Conservation (phyloP, 352 stramenopile genomes). For the Phytophthora ohioensis region DNA sequence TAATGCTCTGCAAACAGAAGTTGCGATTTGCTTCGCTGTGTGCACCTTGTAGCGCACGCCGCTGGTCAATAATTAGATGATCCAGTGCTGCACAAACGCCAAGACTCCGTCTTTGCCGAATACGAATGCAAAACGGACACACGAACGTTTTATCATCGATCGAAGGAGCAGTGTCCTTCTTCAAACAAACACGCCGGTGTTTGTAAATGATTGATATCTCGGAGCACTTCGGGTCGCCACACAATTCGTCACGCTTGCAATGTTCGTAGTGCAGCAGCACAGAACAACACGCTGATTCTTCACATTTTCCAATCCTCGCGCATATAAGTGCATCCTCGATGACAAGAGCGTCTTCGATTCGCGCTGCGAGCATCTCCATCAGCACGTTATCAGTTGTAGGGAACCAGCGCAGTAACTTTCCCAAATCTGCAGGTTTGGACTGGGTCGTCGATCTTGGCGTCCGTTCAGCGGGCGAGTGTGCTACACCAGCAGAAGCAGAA, state of each 20-base stretch:
- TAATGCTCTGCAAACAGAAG: constrained; percentile 50
- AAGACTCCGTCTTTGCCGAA: constrained; percentile 43
- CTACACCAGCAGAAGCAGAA: not conserved
- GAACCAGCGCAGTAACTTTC: constrained; percentile 45
- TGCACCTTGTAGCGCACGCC: constrained; percentile 32
- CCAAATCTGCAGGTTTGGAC: constrained; percentile 30
- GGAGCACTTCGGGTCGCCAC: constrained; percentile 36
- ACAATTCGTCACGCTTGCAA: constrained; percentile 43
- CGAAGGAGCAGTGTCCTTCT: constrained; percentile 21
- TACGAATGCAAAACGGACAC: constrained; percentile 59
- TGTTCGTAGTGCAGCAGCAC: constrained; percentile 44
- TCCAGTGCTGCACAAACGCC: constrained; percentile 39
- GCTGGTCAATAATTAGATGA: constrained; percentile 44
- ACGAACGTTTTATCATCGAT: constrained; percentile 22
- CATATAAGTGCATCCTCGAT: constrained; percentile 58
- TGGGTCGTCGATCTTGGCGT: not conserved
- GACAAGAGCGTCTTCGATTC: constrained; percentile 39
- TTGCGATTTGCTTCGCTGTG: constrained; percentile 43
- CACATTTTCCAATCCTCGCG: constrained; percentile 42
- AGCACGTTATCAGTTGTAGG: constrained; percentile 37
- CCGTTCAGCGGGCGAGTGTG: not conserved
- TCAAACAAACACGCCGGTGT: constrained; percentile 42
- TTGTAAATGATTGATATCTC: constrained; percentile 34
- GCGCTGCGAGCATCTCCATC: constrained; percentile 34
- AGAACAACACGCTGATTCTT: constrained; percentile 35